Conservation (phyloP, 2,329 filamentous ascomycete genomes). For the Fusarium coffeatum region DNA sequence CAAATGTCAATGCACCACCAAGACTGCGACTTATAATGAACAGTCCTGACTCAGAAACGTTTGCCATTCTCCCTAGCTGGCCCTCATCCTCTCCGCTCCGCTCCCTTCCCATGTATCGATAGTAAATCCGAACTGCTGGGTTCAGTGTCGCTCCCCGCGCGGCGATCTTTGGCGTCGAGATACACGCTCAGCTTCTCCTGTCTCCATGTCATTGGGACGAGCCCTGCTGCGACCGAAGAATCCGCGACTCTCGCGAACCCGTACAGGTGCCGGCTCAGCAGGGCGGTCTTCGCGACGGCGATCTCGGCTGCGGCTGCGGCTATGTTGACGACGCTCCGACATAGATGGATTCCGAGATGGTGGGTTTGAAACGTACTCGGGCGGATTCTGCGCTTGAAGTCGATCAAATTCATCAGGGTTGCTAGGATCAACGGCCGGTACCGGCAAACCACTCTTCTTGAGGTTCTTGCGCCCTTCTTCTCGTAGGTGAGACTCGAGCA, state of each 20-base stretch:
- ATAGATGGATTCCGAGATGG: constrained; percentile 44
- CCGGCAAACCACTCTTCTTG: constrained; percentile 57
- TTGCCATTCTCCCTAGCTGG: constrained; percentile 20
- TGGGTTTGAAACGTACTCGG: constrained; percentile 45
- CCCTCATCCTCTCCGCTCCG: not conserved
- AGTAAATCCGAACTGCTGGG: constrained; percentile 33
- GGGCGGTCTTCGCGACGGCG: constrained; percentile 33
- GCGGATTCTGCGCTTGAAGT: constrained; percentile 44
- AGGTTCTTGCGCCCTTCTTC: constrained; percentile 72
- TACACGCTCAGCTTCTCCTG: constrained; percentile 37
- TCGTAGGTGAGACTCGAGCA: constrained; percentile 75
- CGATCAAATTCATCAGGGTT: constrained; percentile 65
- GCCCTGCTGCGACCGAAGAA: constrained; percentile 47
- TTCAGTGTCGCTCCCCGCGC: constrained; percentile 39
- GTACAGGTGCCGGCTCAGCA: constrained; percentile 46
- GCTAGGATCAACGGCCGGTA: constrained; percentile 63
- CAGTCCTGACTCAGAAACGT: constrained; percentile 38
- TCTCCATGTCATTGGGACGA: constrained; percentile 49
- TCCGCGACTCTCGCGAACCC: constrained; percentile 45
- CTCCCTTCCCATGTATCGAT: not conserved
- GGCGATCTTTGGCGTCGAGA: constrained; percentile 38
- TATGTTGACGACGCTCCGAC: constrained; percentile 37
- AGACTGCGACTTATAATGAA: constrained; percentile 6
- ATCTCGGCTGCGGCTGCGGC: constrained; percentile 28
- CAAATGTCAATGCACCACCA: not conserved